These are phyloP conservation scores for Trypanosoma brucei DNA, from an alignment of 208 protist genomes.

Conservation along the genomic window DNA sequence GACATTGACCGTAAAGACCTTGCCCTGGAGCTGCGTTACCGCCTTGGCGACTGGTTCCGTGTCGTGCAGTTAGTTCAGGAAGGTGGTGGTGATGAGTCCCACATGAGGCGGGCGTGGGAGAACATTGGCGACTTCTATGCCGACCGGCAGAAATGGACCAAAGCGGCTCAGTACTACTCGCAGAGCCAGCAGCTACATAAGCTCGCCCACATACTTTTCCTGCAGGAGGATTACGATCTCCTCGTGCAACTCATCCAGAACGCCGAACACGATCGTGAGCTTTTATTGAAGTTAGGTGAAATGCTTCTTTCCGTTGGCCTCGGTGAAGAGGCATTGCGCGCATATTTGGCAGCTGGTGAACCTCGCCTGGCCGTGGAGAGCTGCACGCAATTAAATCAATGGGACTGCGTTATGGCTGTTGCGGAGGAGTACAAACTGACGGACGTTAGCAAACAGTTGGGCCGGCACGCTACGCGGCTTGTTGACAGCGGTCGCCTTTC, in stretches of 20 bases:
- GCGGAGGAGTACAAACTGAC: constrained; percentile 89
- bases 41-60: constrained; percentile 94
- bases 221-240: constrained; percentile 91
- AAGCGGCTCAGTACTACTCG: constrained; percentile 94
- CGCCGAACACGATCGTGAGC: constrained; percentile 87
- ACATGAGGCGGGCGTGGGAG: constrained; percentile 87
- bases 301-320: constrained; percentile 92
- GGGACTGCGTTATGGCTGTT: constrained; percentile 86
- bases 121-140: constrained; percentile 96
- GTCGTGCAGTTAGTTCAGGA: constrained; percentile 92
- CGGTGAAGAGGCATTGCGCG: constrained; percentile 76
- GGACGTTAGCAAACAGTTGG: constrained; percentile 86
- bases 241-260: constrained; percentile 84
- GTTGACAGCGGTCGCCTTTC: constrained; percentile 83
- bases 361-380: constrained; percentile 88
- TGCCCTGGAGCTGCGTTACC: constrained; percentile 89
- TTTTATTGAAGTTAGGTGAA: constrained; percentile 80
- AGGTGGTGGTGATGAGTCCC: constrained; percentile 88
- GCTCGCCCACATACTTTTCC: constrained; percentile 88
- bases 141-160: constrained; percentile 92
- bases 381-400: constrained; percentile 94
- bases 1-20: constrained; percentile 95
- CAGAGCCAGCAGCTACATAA: constrained; percentile 89
- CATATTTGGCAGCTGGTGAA: constrained; percentile 89
- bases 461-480: constrained; percentile 88